Conservation (phyloP, 2,329 filamentous ascomycete genomes). For the Nigrospora oryzae region DNA sequence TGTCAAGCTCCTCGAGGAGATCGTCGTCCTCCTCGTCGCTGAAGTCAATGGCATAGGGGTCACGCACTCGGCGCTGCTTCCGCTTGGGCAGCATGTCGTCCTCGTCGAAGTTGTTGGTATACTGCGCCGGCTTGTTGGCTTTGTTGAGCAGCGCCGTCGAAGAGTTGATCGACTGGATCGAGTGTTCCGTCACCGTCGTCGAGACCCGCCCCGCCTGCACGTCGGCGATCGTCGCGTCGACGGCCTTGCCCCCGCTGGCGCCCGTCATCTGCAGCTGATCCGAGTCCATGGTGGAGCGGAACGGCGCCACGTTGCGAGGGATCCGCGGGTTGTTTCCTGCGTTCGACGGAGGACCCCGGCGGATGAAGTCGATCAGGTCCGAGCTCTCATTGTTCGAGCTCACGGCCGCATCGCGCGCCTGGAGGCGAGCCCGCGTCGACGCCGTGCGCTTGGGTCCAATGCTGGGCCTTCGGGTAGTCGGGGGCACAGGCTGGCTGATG, state of each 20-base stretch:
- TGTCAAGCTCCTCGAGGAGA: constrained; percentile 38
- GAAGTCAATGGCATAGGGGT: constrained; percentile 89
- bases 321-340: constrained; percentile 58
- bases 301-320: constrained; percentile 74
- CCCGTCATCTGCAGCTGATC: constrained; percentile 54
- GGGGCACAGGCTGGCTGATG: constrained; percentile 16
- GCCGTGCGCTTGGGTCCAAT: constrained; percentile 28
- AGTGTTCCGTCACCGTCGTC: constrained; percentile 48
- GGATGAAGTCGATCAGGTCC: constrained; percentile 92
- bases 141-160: constrained; percentile 58
- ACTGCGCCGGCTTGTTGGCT: constrained; percentile 26
- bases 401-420: constrained; percentile 64
- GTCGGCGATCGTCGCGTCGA: constrained; percentile 49
- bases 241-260: constrained; percentile 44
- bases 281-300: constrained; percentile 77
- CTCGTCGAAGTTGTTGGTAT: constrained; percentile 34
- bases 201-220: constrained; percentile 49
- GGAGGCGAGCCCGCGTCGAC: constrained; percentile 44
- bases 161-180: constrained; percentile 61
- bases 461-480: constrained; percentile 22
- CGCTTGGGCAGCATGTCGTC: constrained; percentile 56
- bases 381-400: constrained; percentile 60
- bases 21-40: constrained; percentile 55
- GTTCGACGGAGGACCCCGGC: constrained; percentile 64
- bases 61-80: constrained; percentile 69